Percentiles rank a stretch among this genome's conserved stretches.
These are phyloP conservation scores for Hemerocallis citrina DNA, from an alignment of 106 monocot species.

Conservation along the genomic window DNA sequence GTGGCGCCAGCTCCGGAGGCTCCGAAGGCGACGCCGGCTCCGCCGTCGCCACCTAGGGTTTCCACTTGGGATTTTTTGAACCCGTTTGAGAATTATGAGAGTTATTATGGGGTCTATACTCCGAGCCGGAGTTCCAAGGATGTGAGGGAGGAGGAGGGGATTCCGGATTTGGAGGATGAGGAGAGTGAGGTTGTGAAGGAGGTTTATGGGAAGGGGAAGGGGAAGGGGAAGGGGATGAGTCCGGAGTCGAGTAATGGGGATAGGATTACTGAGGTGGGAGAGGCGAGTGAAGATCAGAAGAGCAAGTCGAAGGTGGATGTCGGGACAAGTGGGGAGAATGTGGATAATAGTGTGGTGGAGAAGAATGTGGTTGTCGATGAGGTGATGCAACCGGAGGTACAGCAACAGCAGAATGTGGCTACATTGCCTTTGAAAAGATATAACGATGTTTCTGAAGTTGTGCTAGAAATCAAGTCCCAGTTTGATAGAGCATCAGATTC, in stretches of 20 bases:
- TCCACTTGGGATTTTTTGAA: slow-evolving; percentile 89
- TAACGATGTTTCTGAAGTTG: slow-evolving; percentile 18
- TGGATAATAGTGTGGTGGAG: slow-evolving; percentile 24
- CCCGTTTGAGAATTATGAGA: slow-evolving; percentile 51
- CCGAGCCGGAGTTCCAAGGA: slow-evolving; percentile 76
- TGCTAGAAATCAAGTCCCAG: slow-evolving; percentile 33
- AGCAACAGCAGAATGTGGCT: slow-evolving; percentile 24
- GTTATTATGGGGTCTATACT: slow-evolving; percentile 44
- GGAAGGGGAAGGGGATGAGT: slow-evolving; percentile 11
- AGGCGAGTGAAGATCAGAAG: slow-evolving; percentile 1
- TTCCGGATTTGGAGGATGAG: slow-evolving; percentile 84
- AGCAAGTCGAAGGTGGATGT: slow-evolving; percentile 19
- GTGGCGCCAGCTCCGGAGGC: not conserved
- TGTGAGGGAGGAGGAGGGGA: slow-evolving; percentile 83
- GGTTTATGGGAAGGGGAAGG: slow-evolving; percentile 49
- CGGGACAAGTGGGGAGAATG: slow-evolving; percentile 19
- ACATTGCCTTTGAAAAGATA: slow-evolving; percentile 13
- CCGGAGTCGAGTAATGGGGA: not conserved
- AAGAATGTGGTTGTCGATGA: slow-evolving; percentile 42
- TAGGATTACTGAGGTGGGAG: not conserved
- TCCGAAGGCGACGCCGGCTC: slow-evolving; percentile 23
- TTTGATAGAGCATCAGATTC: slow-evolving; percentile 38
- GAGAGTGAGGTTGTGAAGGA: slow-evolving; percentile 65
- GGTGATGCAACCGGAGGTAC: slow-evolving; percentile 3
- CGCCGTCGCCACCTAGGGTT: slow-evolving; percentile 62